Base-by-base conservation (phyloP, 2,329 filamentous ascomycete species). In the Fusarium humuli region DNA sequence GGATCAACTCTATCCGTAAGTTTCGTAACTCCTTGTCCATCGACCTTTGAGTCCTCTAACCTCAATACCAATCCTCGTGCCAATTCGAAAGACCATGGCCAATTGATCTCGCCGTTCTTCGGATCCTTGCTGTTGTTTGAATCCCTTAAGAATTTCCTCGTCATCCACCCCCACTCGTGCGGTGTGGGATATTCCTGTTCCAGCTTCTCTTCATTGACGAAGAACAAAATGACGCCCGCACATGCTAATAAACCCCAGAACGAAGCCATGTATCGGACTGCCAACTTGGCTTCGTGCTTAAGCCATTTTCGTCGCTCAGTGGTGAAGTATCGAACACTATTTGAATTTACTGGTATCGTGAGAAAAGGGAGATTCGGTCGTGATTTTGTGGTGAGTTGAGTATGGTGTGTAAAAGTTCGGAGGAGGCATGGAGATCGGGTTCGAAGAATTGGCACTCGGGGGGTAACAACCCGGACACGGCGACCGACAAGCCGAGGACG, bases 121-220 rank as follows among this genome's bases (percentile, higher is more conserved):
- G 86, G 82, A 13, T 87, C 85, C 16, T 85, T 84, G 45, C 89
- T 84, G 53, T 87, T 84, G 57, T 86, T 87, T 6, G 91, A 92
- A 53, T 87, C 86, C 42, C 93, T 87, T 67, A 92, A 85, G 41
- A 86, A 84, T 80, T 91, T 88, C 25, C 94, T 85, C 47, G 91
- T 93, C 69, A 88, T 81, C 79, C 90, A 91, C 0, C 83, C 83
- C 94, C 94, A 98, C 78, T 97, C 94, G 27, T 88, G 86, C 2
- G 95, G 94, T 2, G 93, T 94, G 0, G 94, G 94, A 77, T 91
- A 93, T 55, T 87, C 84, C 49, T 91, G 86, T 81, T 98, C 94
- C 46, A 93, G 83, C 65, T 86, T 83, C 79, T 97, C 93, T 75
- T 94, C 91, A 76, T 91, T 85, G 37, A 94, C 77, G 18, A 90